These are phyloP conservation scores for Jackrogersella minutella DNA, from an alignment of 495 filamentous ascomycete genomes.

Conservation along the genomic window DNA sequence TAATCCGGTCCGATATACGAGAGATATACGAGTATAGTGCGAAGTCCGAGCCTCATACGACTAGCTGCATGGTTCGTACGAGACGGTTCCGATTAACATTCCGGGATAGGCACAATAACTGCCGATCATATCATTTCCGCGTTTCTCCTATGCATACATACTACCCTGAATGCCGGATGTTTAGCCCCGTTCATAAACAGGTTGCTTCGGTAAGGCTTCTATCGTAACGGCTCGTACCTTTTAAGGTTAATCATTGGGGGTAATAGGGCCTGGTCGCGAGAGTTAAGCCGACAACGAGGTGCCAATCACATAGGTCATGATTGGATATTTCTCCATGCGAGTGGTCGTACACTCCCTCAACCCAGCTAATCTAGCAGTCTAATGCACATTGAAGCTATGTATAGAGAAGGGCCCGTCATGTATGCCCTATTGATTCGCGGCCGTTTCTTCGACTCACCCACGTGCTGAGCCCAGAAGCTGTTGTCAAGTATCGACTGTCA, in stretches of 20 bases:
- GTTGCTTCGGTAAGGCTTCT: background rate
- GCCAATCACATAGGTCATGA: background rate
- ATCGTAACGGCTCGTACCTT: background rate
- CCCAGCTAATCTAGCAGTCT: background rate
- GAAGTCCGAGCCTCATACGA: slow-evolving; percentile 8
- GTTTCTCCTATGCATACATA: background rate
- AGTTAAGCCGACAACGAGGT: background rate
- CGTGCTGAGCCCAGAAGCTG: too few species aligned
- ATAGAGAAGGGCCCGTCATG: background rate
- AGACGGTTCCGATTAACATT: background rate
- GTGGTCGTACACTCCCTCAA: background rate
- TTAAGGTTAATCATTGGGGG: background rate
- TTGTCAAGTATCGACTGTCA: too few species aligned
- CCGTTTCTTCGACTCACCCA: too few species aligned
- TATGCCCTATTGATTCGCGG: background rate
- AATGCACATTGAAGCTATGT: background rate
- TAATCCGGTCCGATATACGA: slow-evolving; percentile 9
- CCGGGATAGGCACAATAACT: background rate
- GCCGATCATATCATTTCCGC: background rate
- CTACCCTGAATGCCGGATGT: background rate
- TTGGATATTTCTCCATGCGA: background rate
- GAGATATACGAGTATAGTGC: background rate
- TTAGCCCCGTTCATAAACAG: background rate
- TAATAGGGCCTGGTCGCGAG: background rate
- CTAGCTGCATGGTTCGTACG: slow-evolving; percentile 1